phyloP scores from a whole-genome alignment of 2,329 filamentous ascomycete species.

The Ophiostoma quercus region DNA sequence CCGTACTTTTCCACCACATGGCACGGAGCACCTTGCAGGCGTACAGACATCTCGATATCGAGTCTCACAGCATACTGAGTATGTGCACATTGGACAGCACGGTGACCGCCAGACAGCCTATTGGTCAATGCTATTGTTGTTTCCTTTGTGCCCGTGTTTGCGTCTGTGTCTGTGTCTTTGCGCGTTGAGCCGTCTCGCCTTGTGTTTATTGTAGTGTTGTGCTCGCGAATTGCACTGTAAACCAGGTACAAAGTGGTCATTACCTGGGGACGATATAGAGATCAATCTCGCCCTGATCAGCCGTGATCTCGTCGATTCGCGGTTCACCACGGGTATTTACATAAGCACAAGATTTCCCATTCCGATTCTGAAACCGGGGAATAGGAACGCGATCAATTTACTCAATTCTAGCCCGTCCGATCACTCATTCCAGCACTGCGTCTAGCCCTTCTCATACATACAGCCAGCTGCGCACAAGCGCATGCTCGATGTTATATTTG shows the following conservation, averaged over 20 bases:
- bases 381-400: not conserved
- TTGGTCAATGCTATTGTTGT: conserved; percentile 4
- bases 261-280: too few relatives aligned
- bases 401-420: not conserved
- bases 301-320: not conserved
- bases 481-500: not conserved
- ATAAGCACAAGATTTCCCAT: not conserved
- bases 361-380: conserved; percentile 6
- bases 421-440: not conserved
- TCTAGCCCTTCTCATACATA: not conserved
- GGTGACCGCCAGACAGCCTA: not conserved
- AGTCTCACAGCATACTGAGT: conserved; percentile 7
- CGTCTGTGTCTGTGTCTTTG: not conserved
- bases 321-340: not conserved
- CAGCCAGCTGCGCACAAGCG: not conserved
- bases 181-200: not conserved
- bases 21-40: not conserved
- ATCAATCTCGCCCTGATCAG: not conserved
- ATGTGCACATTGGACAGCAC: not conserved
- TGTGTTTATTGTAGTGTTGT: not conserved
- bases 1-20: not conserved
- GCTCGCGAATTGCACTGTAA: not conserved
- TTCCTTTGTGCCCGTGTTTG: not conserved
- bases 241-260: too few relatives aligned
- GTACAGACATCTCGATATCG: conserved; percentile 4